Evolutionary conservation across 1,139 yeast species (phyloP).

Genomic region (Saccharomyces hybrid): DNA sequence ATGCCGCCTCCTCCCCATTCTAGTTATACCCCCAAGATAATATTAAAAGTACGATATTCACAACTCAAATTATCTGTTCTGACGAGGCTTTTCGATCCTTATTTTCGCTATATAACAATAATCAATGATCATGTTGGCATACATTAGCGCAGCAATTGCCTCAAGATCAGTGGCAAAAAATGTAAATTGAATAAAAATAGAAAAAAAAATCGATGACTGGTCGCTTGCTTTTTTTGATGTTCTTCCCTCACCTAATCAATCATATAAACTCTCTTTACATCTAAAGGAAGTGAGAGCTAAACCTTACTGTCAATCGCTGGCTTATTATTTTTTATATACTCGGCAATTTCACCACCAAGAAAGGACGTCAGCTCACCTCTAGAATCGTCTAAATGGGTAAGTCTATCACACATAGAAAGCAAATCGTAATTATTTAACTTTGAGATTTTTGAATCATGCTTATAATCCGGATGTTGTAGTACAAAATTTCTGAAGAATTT

Average conservation of each 20-base stretch:
- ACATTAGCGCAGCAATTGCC: neutral
- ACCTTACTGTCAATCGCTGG: conserved; percentile 2
- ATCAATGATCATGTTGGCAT: neutral
- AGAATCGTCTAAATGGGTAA: conserved; percentile 31
- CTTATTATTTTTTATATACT: conserved; percentile 23
- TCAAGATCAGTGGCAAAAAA: neutral
- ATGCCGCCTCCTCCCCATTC: too few relatives aligned
- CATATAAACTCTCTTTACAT: neutral
- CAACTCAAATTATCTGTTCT: too few relatives aligned
- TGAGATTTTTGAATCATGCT: conserved; percentile 67
- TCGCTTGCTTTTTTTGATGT: neutral
- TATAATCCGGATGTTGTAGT: conserved; percentile 52
- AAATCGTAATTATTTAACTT: conserved; percentile 65
- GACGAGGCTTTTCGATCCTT: neutral
- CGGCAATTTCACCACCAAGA: conserved; percentile 34
- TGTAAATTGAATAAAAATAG: neutral
- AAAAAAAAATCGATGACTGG: neutral
- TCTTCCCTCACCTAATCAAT: neutral
- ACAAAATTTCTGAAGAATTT: conserved; percentile 65
- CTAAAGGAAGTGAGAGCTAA: neutral
- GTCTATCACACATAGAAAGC: conserved; percentile 40
- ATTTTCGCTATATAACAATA: neutral
- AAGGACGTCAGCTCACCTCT: conserved; percentile 23
- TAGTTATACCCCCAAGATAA: too few relatives aligned
- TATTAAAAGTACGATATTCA: too few relatives aligned